Evolutionary conservation across 257 asterid species (phyloP), one percentile per base, ranked within the genome.

Genomic region (Solanum ahanhuiri): DNA sequence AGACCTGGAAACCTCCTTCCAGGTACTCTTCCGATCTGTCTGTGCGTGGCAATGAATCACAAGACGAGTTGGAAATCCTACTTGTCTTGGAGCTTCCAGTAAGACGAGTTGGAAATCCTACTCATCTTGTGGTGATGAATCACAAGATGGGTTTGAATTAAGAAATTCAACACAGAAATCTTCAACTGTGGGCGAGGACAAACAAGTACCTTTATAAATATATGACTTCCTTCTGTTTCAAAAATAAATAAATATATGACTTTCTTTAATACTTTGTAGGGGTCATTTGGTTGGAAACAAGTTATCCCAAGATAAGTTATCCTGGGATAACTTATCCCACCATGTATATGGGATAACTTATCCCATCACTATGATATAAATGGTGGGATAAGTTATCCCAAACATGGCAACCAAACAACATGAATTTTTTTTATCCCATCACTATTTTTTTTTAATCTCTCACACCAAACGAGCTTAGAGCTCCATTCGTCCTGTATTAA

Each of bases 1-100:
- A 77, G 87, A 66, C 39, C 22, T 86, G 25, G 23, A 23, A 37
- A 60, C 88, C 39, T 86, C 35, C 30, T 87, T 91, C 45, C 89
- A 95, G 98, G 97, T 31, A 89, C 99, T n/a, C n/a, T n/a, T n/a
- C n/a, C n/a, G n/a, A n/a, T n/a, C n/a, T n/a, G n/a, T 91, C 96
- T 81, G 88, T 96, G 58, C 93, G 93, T 77, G 98, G 98, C 22
- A 98, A 95, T 87, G 99, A 93, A 88, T 71, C 95, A 34, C 70
- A 89, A 20, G 98, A 94, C 85, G 96, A 95, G 91, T 88, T 96
- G 67, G 97, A 94, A 82, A 58, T 58, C 66, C 66, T 58, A 58
- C 66, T 58, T 7, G 25, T 58, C 28, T 15, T 69, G 39, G 39
- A 69, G 34, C 39, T 69, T 69, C 76, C 41, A 30, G 76, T 69